Evolutionary conservation across 176 grass and related monocot species (phyloP).

Genomic region (Alloteropsis semialata): DNA sequence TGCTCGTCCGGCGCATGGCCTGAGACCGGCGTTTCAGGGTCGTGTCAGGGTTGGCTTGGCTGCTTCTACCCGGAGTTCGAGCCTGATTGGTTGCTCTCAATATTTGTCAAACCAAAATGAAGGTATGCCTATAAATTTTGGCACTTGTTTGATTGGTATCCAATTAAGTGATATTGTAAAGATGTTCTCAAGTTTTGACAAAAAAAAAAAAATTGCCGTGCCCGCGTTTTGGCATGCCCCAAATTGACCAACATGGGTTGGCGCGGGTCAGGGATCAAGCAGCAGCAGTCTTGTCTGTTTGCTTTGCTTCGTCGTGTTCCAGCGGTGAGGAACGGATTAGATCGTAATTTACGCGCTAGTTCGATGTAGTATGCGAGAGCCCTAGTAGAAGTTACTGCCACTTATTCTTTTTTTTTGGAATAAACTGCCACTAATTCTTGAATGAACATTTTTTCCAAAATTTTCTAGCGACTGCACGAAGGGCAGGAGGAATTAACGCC

Average conservation of each 20-base stretch:
- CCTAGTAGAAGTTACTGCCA: background rate
- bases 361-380: background rate
- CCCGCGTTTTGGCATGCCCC: too few relatives aligned
- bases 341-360: background rate
- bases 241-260: background rate
- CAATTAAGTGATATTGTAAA: too few relatives aligned
- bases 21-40: background rate
- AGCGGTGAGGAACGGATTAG: background rate
- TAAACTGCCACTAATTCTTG: background rate
- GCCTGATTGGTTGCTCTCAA: too few relatives aligned
- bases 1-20: background rate
- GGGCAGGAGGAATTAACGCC: conserved; percentile 4
- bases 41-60: background rate
- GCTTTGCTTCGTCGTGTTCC: background rate
- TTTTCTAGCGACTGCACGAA: background rate
- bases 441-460: background rate
- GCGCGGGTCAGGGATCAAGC: background rate
- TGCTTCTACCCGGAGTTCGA: background rate
- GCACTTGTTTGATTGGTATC: too few relatives aligned
- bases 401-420: background rate
- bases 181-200: too few relatives aligned
- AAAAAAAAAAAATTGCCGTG: too few relatives aligned
- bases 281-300: background rate
- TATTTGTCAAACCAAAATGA: too few relatives aligned
- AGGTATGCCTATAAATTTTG: too few relatives aligned